phyloP scores from a whole-genome alignment of 1,139 yeast species.

The Yarrowia galli region DNA sequence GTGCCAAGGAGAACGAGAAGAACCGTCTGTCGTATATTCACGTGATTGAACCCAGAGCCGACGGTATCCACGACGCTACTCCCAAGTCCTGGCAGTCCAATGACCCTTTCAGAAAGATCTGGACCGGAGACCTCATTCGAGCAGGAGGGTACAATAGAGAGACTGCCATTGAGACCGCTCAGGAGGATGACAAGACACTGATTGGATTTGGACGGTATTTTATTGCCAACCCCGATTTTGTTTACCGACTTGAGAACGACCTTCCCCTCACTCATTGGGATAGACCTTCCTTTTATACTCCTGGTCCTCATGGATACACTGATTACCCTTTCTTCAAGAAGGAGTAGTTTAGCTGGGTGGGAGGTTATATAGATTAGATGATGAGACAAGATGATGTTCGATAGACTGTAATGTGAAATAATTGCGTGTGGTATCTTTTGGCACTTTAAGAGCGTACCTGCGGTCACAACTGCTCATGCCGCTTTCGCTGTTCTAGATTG shows the following conservation, averaged over 20 bases:
- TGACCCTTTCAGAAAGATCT: slow-evolving; percentile 45
- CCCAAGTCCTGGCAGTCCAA: slow-evolving; percentile 40
- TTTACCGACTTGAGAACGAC: slow-evolving; percentile 53
- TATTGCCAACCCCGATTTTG: slow-evolving; percentile 60
- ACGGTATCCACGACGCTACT: slow-evolving; percentile 41
- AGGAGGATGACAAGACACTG: slow-evolving; percentile 52
- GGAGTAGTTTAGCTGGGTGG: background rate
- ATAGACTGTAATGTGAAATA: too few relatives aligned
- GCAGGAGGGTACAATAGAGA: slow-evolving; percentile 53
- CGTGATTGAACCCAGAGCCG: slow-evolving; percentile 58
- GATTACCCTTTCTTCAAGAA: slow-evolving; percentile 45
- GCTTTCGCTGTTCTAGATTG: too few relatives aligned
- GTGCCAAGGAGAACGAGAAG: slow-evolving; percentile 44
- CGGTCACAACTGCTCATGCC: too few relatives aligned
- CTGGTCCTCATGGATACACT: slow-evolving; percentile 50
- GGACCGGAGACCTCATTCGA: slow-evolving; percentile 54
- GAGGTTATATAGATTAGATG: background rate
- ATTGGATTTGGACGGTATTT: slow-evolving; percentile 58
- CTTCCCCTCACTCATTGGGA: slow-evolving; percentile 48
- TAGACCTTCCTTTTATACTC: slow-evolving; percentile 51
- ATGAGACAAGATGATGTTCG: background rate
- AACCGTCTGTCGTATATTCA: slow-evolving; percentile 58
- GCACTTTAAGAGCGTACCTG: too few relatives aligned
- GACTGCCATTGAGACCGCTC: slow-evolving; percentile 46
- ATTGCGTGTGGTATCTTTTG: too few relatives aligned